phyloP scores from a whole-genome alignment of 2,329 filamentous ascomycete species.

The Colletotrichum plurivorum region DNA sequence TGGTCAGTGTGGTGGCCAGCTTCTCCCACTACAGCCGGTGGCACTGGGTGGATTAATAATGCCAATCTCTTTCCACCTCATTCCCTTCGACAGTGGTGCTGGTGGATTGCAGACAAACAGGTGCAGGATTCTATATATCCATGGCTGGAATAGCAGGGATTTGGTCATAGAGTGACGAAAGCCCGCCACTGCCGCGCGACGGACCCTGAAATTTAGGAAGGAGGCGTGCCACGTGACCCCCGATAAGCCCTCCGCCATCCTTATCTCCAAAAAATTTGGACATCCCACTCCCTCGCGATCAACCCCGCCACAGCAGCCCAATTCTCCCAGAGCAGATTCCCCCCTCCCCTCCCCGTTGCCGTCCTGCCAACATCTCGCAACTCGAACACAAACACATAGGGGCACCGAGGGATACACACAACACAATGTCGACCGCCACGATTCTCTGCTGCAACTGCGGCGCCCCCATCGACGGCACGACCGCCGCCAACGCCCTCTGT shows the following conservation, averaged over 20 bases:
- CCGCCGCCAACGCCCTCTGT: slow-evolving; percentile 88
- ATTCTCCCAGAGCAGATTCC: neutral
- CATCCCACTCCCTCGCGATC: slow-evolving; percentile 25
- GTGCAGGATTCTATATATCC: slow-evolving; percentile 1
- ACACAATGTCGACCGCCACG: slow-evolving; percentile 38
- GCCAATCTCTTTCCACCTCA: no score
- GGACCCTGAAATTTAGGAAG: neutral
- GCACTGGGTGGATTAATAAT: no score
- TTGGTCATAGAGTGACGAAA: neutral
- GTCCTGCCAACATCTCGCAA: slow-evolving; percentile 3
- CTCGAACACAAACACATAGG: slow-evolving; percentile 5
- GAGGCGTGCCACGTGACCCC: slow-evolving; percentile 1
- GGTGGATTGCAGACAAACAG: no score
- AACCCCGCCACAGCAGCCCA: slow-evolving; percentile 36
- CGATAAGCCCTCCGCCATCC: slow-evolving; percentile 35
- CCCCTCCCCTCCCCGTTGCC: slow-evolving; percentile 4
- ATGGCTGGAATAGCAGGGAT: neutral
- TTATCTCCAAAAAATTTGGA: slow-evolving; percentile 30
- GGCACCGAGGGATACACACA: slow-evolving; percentile 1
- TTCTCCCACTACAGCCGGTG: no score
- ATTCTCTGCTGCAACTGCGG: slow-evolving; percentile 99
- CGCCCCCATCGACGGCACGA: slow-evolving; percentile 93
- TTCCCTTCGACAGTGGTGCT: no score
- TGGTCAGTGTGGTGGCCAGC: neutral
- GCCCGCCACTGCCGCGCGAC: slow-evolving; percentile 15